A percentile compares a stretch with the other conserved stretches of the same genome.
Conservation (phyloP, 1,284 basidiomycete genomes). For the Pascua guehoae region DNA sequence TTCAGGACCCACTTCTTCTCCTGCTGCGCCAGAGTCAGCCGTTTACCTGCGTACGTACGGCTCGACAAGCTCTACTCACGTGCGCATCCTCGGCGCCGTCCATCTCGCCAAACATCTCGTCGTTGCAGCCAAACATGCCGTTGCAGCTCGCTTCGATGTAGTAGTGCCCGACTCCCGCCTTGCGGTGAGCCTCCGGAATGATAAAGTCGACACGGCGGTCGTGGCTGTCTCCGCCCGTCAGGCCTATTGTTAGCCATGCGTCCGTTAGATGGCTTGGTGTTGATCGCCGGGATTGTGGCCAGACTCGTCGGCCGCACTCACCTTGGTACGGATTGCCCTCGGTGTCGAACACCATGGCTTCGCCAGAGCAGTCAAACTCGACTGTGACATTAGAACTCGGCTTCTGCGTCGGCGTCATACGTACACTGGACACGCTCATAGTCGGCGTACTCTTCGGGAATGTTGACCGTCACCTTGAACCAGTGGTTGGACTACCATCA, state of each 20-base stretch:
- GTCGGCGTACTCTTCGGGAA: constrained; percentile 70
- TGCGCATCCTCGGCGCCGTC: constrained; percentile 59
- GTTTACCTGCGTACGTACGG: too few species aligned
- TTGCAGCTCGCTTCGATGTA: constrained; percentile 81
- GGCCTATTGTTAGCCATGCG: constrained; percentile 54
- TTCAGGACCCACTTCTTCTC: constrained; percentile 70
- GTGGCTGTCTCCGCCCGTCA: constrained; percentile 81
- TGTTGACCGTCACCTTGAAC: constrained; percentile 78
- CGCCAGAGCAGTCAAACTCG: constrained; percentile 90
- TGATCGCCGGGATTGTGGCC: too few species aligned
- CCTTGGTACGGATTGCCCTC: constrained; percentile 79
- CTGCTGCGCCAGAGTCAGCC: constrained; percentile 25
- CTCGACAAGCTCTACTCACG: constrained; percentile 22
- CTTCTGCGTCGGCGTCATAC: constrained; percentile 21
- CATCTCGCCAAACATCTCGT: constrained; percentile 54
- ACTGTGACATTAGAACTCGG: constrained; percentile 53
- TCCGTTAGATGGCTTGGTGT: too few species aligned
- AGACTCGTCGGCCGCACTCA: constrained; percentile 27
- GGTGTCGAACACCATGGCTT: constrained; percentile 84
- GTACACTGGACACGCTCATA: constrained; percentile 83
- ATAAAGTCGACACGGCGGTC: constrained; percentile 93
- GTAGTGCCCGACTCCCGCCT: constrained; percentile 66
- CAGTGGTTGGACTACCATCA: constrained; percentile 73
- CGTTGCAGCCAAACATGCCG: constrained; percentile 91
- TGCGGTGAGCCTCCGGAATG: constrained; percentile 65